phyloP scores from a whole-genome alignment of 331 rosid genomes.

The Malus hybrid region DNA sequence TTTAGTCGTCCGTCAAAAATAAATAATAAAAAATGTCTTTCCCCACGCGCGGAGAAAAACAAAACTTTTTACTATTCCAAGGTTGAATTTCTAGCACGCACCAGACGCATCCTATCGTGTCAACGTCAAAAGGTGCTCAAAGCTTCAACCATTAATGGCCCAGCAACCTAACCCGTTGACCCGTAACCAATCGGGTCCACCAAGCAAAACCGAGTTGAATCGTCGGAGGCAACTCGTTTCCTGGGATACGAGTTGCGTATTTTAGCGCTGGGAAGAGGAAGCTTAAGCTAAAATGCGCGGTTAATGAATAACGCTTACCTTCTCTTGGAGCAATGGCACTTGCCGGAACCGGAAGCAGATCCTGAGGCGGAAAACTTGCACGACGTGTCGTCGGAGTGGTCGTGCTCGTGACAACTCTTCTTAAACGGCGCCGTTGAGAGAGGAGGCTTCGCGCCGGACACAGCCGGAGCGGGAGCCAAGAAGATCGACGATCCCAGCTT shows the following conservation, averaged over 20 bases:
- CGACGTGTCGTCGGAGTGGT: constrained; percentile 57
- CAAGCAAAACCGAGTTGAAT: background rate
- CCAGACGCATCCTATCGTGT: background rate
- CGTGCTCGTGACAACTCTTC: constrained; percentile 70
- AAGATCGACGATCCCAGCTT: constrained; percentile 70
- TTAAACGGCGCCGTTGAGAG: constrained; percentile 41
- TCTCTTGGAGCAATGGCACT: constrained; percentile 87
- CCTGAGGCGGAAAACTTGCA: constrained; percentile 51
- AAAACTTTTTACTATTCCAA: background rate
- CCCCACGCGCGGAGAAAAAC: background rate
- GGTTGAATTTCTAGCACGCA: background rate
- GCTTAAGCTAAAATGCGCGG: background rate
- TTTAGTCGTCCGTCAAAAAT: background rate
- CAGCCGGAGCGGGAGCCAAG: constrained; percentile 28
- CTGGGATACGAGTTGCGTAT: background rate
- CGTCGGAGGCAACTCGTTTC: background rate
- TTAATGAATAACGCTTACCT: constrained; percentile 35
- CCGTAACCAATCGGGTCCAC: background rate
- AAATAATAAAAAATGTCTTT: background rate
- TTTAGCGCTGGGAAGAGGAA: too few species aligned
- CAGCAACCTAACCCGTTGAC: background rate
- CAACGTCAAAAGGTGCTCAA: background rate
- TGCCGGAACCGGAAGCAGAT: constrained; percentile 38
- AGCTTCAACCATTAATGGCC: background rate
- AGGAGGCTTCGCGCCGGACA: constrained; percentile 72